Evolutionary conservation across 352 stramenopile genomes (phyloP).

Genomic region (Phytophthora vignae): DNA sequence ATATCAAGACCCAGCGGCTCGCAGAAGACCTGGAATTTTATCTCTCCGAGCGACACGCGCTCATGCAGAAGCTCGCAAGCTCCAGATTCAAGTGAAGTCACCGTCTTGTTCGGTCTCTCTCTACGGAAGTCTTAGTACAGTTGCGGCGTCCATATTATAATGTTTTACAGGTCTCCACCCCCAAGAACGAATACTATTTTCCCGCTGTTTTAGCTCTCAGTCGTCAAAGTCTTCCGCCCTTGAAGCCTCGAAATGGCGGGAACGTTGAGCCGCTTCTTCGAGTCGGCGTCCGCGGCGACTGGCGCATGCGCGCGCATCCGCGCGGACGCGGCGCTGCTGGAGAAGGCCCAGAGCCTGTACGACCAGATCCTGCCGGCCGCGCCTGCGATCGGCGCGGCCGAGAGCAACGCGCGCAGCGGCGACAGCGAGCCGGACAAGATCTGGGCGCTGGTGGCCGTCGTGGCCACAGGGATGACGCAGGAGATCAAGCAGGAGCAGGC

Average conservation of each 20-base stretch:
- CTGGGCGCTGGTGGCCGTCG: slow-evolving; percentile 56
- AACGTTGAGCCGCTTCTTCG: slow-evolving; percentile 42
- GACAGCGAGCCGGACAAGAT: slow-evolving; percentile 44
- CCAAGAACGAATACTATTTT: slow-evolving; percentile 7
- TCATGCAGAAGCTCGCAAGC: slow-evolving; percentile 32
- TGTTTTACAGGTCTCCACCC: not conserved
- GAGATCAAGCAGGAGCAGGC: slow-evolving; percentile 48
- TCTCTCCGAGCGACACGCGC: slow-evolving; percentile 20
- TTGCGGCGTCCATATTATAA: not conserved
- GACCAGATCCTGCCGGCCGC: slow-evolving; percentile 46
- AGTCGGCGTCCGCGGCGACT: slow-evolving; percentile 5
- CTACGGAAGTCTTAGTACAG: too few relatives aligned
- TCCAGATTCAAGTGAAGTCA: slow-evolving; percentile 5
- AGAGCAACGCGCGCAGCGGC: slow-evolving; percentile 30
- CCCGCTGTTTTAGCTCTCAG: slow-evolving; percentile 18
- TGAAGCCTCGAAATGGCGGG: slow-evolving; percentile 49
- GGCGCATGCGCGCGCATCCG: slow-evolving; percentile 37
- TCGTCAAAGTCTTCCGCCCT: slow-evolving; percentile 17
- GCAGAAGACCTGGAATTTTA: slow-evolving; percentile 33
- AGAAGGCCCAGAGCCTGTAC: slow-evolving; percentile 47
- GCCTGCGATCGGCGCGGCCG: slow-evolving; percentile 14
- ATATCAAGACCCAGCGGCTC: slow-evolving; percentile 21
- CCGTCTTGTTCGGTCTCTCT: too few relatives aligned
- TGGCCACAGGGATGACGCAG: slow-evolving; percentile 51
- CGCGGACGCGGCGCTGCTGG: slow-evolving; percentile 35